Percentiles rank a stretch among this genome's conserved stretches.
These are phyloP conservation scores for Phialophora tarda DNA, from an alignment of 2,329 filamentous ascomycete genomes.

Conservation along the genomic window DNA sequence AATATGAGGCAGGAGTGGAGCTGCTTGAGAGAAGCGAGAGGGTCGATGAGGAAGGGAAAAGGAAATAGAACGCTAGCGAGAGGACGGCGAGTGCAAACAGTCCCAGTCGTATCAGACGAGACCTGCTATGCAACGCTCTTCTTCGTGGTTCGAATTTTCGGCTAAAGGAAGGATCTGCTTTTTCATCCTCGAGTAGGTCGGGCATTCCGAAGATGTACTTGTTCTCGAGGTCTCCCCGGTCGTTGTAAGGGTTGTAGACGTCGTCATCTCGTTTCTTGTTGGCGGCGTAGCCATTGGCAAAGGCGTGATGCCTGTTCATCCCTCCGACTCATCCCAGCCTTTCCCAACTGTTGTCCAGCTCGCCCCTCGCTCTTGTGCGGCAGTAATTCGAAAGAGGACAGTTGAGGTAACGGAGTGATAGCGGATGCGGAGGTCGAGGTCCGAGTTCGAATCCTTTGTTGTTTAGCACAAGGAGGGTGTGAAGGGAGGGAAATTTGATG, in stretches of 20 bases:
- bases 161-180: conserved; percentile 28
- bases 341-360: conserved; percentile 14
- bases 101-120: conserved; percentile 31
- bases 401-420: neutral
- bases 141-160: conserved; percentile 36
- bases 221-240: conserved; percentile 67
- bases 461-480: neutral
- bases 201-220: conserved; percentile 36
- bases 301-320: conserved; percentile 88
- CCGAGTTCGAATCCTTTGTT: neutral
- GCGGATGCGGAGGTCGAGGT: neutral
- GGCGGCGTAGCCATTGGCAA: conserved; percentile 73
- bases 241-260: conserved; percentile 85
- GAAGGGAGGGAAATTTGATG: neutral
- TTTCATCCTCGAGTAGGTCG: conserved; percentile 39
- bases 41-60: conserved; percentile 77
- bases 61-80: conserved; percentile 67
- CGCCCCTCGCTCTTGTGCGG: conserved; percentile 17
- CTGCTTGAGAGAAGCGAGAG: conserved; percentile 22
- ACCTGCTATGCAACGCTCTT: conserved; percentile 31
- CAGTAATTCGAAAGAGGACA: neutral
- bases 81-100: conserved; percentile 63
- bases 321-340: conserved; percentile 37
- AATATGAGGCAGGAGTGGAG: conserved; percentile 46
- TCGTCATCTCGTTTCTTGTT: conserved; percentile 72